A percentile compares a stretch with the other conserved stretches of the same genome.
These are phyloP conservation scores for Daldinia vernicosa DNA, from an alignment of 495 filamentous ascomycete genomes.

Conservation along the genomic window DNA sequence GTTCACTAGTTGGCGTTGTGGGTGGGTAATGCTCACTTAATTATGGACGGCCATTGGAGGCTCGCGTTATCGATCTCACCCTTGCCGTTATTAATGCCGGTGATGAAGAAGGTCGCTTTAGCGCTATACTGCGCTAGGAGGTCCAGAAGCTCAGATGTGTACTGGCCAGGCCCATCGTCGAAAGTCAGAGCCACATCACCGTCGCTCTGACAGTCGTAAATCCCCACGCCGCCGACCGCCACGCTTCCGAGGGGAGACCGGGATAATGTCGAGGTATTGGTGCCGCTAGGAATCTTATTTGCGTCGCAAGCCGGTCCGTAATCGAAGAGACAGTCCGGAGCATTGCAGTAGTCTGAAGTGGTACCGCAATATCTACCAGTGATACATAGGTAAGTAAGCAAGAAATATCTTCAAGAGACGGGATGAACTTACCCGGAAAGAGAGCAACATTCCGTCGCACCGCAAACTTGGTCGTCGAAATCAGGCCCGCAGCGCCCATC, in stretches of 20 bases:
- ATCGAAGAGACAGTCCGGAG: conserved; percentile 66
- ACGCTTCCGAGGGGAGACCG: conserved; percentile 61
- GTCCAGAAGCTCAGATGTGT: conserved; percentile 72
- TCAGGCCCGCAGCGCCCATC: conserved; percentile 47
- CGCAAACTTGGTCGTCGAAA: conserved; percentile 52
- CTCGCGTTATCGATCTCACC: conserved; percentile 58
- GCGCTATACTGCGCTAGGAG: conserved; percentile 68
- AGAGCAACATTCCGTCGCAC: conserved; percentile 63
- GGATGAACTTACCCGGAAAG: conserved; percentile 51
- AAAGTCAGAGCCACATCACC: conserved; percentile 73
- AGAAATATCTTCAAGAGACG: neutral
- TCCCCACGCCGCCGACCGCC: conserved; percentile 59
- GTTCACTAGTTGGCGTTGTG: neutral
- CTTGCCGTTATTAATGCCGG: conserved; percentile 71
- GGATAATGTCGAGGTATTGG: conserved; percentile 58
- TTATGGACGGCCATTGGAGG: conserved; percentile 41
- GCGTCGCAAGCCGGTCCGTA: conserved; percentile 68
- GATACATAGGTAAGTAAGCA: conserved; percentile 2
- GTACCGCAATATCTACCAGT: conserved; percentile 62
- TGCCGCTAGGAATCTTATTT: conserved; percentile 60
- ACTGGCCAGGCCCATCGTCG: conserved; percentile 72
- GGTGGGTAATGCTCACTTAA: conserved; percentile 32
- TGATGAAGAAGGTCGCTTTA: conserved; percentile 77
- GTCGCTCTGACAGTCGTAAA: conserved; percentile 64
- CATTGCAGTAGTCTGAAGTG: conserved; percentile 61